Conservation (phyloP, 1,284 basidiomycete species). For the Leccinum insolens region DNA sequence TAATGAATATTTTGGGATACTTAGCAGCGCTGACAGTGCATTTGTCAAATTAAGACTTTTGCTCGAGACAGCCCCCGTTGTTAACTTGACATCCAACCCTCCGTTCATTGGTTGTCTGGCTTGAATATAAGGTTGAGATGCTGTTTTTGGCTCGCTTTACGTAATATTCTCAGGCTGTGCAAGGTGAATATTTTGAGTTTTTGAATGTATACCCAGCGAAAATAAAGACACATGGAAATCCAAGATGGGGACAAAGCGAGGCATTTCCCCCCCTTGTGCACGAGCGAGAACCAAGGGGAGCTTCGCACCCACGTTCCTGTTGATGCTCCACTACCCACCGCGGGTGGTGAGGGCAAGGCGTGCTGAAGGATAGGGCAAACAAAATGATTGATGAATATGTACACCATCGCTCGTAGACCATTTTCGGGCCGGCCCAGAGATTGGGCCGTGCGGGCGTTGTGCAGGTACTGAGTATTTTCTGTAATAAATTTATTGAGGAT, state of each 20-base stretch:
- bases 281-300: conserved; percentile 17
- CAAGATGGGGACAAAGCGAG: conserved; percentile 15
- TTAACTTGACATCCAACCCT: not conserved
- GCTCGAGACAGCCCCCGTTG: conserved; percentile 9
- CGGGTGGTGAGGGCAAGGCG: conserved; percentile 22
- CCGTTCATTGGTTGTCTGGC: not conserved
- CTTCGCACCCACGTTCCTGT: conserved; percentile 32
- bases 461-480: conserved; percentile 20
- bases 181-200: not conserved
- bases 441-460: not conserved
- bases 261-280: conserved; percentile 11
- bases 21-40: not conserved
- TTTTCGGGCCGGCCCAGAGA: not conserved
- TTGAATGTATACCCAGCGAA: not conserved
- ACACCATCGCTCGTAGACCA: not conserved
- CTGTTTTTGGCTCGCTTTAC: not conserved
- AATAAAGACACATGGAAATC: conserved; percentile 12
- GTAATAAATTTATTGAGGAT: conserved; percentile 23
- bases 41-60: not conserved
- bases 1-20: not conserved
- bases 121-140: conserved; percentile 1
- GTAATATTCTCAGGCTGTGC: not conserved
- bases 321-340: conserved; percentile 24
- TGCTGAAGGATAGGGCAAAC: conserved; percentile 10
- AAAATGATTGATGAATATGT: conserved; percentile 1